These are phyloP conservation scores for Ceratobasidium papillatum DNA, from an alignment of 1,284 basidiomycete genomes.

Conservation along the genomic window DNA sequence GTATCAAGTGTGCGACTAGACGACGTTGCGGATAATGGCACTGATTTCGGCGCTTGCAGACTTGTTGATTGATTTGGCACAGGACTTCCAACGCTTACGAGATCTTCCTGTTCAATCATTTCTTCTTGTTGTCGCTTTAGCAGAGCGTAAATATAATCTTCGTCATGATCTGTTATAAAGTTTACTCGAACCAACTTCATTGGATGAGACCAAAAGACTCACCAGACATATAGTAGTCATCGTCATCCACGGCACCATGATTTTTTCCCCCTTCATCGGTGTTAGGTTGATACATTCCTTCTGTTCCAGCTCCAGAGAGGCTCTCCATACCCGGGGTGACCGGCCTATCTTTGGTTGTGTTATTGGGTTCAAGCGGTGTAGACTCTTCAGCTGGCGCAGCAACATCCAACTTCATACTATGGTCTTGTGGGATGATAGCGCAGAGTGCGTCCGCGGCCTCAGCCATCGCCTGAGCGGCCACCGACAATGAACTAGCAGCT, in stretches of 20 bases:
- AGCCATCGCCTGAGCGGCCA: slow-evolving; percentile 1
- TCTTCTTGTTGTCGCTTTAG: not conserved
- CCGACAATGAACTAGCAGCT: slow-evolving; percentile 4
- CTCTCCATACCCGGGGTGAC: not conserved
- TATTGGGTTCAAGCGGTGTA: too few species aligned
- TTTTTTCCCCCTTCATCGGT: not conserved
- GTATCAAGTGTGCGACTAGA: not conserved
- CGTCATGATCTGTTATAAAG: not conserved
- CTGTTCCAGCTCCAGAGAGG: not conserved
- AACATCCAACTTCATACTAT: not conserved
- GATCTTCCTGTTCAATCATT: not conserved
- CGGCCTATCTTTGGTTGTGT: too few species aligned
- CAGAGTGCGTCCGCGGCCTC: slow-evolving; percentile 8
- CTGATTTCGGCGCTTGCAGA: not conserved
- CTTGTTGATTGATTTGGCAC: too few species aligned
- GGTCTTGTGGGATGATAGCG: not conserved
- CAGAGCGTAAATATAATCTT: not conserved
- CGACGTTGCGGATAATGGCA: not conserved
- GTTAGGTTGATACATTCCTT: not conserved
- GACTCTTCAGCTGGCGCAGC: not conserved
- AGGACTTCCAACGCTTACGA: too few species aligned
- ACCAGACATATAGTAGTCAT: slow-evolving; percentile 8
- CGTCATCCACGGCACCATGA: not conserved
- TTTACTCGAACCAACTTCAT: not conserved
- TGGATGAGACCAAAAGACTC: not conserved